Evolutionary conservation across 805 yeast genomes (phyloP), one percentile per base, ranked within the genome.

Genomic region (Ogataea pignaliae): DNA sequence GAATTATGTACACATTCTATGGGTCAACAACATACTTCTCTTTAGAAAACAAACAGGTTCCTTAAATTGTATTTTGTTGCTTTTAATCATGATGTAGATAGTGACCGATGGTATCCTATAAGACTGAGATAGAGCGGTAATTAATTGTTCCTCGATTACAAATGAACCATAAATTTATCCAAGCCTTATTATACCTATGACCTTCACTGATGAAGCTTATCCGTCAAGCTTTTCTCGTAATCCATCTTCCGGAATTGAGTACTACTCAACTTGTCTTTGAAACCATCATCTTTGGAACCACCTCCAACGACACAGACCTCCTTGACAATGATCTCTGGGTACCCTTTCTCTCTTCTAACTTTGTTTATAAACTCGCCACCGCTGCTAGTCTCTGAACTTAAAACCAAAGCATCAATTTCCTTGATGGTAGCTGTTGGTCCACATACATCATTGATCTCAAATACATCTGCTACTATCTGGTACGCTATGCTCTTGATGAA

Each of bases 351-450:
- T 6, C 45, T 41, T 52, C 99, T 75, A 33, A 72, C 72, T 12
- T 77, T 68, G 57, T 95, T 93, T 36, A 93, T 83, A 44, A 71
- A 70, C 0, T 68, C 75, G 0, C 87, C 98, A 2, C 98, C 98
- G 10, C 72, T 60, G 0, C 71, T 64, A 0, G 97, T 84, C 56
- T 93, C 99, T 36, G 78, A 71, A 51, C 96, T 87, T 3, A 93
- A 79, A 0, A 91, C 81, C 34, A 93, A 71, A 0, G 89, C 84
- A 52, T 90, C 86, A 34, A 93, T 87, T 39, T 80, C 82, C 12
- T 73, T 71, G 2, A 85, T 72, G 11, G 75, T 72, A 0, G 88
- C 96, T 0, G 99, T 89, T 3, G 98, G 99, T 0, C 99, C 99
- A 65, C 95, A 89, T 0, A 90, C 75, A 60, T 93, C 98, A 47